Base-by-base conservation (phyloP, 1,284 basidiomycete species). In the Grifola frondosa region DNA sequence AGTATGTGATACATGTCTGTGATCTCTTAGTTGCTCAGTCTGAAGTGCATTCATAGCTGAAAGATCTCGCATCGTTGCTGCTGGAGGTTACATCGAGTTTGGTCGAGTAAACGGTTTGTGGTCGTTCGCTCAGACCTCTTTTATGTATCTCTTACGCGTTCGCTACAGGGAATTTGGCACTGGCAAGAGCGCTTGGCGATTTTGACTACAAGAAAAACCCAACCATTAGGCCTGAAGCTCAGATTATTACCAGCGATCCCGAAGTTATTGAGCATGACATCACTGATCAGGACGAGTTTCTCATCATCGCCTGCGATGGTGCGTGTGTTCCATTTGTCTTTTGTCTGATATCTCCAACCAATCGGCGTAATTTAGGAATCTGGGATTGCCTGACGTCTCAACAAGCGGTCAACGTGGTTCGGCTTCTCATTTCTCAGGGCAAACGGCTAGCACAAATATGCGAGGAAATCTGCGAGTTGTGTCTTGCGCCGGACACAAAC, bases 171-270 rank as follows among this genome's bases (percentile, higher is more conserved):
- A 99, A 99, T 63, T 81, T 99, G 44, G 96, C 97, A 0, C 72
- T 99, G 30, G 97, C 95, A 16, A 78, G 97, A 57, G 97, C 97
- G 2, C 76, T 99, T 21, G 97, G 97, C 43, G 97, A 99, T 65
- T 99, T 99, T 62, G 94, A 97, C 59, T 99, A 97, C 77, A 99
- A 99, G 78, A 94, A 96, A 69, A 96, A 95, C 63, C 78, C 80
- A 40, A 70, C 79, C 9, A 69, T 98, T 13, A 69, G 79, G 21
- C 83, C 95, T 13, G 95, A 99, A 67, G 79, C 84, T 44, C 97
- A 99, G 68, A 88, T 97, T 44, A 97, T 99, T 53, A 99, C 97
- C 4, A 83, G 92, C 40, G 83, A 98, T 64, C 97, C 97, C 19
- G 97, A 99, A 50, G 77, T 99, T 53, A 87, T 81, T 23, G 73